Base-by-base conservation (phyloP, 352 stramenopile genomes). In the Pythium volutum region DNA sequence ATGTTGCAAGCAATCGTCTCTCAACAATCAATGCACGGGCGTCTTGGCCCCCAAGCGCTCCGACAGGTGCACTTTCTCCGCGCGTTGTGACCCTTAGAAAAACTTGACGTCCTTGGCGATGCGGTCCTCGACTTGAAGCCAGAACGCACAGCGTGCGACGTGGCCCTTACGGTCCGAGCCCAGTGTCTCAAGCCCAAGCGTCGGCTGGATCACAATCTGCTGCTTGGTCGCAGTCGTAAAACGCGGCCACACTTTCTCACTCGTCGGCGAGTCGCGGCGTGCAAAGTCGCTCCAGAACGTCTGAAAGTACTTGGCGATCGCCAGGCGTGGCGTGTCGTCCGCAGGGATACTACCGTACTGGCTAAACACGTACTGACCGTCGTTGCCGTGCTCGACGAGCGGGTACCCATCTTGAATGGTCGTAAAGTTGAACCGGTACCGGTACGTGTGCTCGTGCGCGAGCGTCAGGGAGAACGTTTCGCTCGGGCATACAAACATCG, bases 251-350 rank as follows among this genome's bases (percentile, higher is more conserved):
- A 22, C 36, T 11, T 11, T 6, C 31, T 11, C 15, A 9, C 50
- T 51, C 26, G 60, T 66, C 3, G 59, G 59, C 15, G 29, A 56
- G 6, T 43, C 52, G 27, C 14, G 51, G 22, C 42, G 39, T 6
- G 51, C 51, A 42, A 66, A 66, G 18, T 60, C 60, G 50, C 50
- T 66, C 59, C 59, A 66, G 51, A 60, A 66, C 38, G 48, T 53
- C 16, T 47, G 27, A 26, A 65, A 22, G 41, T 59, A 53, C 4
- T 20, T n/a, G 2, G 33, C 42, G 15, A 15, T 39, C 2, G 38
- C 1, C 29, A n/a, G 54, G 38, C 25, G 3, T 50, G 3, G n/a
- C n/a, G n/a, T n/a, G n/a, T n/a, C n/a, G n/a, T n/a, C n/a, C n/a
- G n/a, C n/a, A n/a, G n/a, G n/a, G n/a, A n/a, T n/a, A n/a, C n/a